phyloP scores from a whole-genome alignment of 495 filamentous ascomycete species.

The Penicillium nucicola region DNA sequence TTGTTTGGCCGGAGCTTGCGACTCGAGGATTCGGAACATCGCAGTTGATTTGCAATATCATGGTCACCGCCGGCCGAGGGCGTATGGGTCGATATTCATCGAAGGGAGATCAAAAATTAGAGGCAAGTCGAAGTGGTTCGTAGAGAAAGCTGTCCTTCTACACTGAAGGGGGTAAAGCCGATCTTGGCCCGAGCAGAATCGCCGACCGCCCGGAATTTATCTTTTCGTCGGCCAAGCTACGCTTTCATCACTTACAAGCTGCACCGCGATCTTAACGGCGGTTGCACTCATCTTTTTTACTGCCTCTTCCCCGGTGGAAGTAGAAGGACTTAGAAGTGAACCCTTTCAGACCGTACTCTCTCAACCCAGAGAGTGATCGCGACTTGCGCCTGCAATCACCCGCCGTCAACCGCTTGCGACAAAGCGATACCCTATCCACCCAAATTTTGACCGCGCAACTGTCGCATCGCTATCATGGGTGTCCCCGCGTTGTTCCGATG shows the following conservation, averaged over 20 bases:
- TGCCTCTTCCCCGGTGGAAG: not conserved
- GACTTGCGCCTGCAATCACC: not conserved
- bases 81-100: slow-evolving; percentile 29
- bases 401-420: slow-evolving; percentile 1
- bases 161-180: slow-evolving; percentile 18
- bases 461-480: slow-evolving; percentile 66
- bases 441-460: not conserved
- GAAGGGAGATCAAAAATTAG: slow-evolving; percentile 15
- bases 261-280: slow-evolving; percentile 17
- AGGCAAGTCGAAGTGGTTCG: not conserved
- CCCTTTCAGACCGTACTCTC: too few species aligned
- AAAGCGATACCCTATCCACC: not conserved
- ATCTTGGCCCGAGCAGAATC: slow-evolving; percentile 16
- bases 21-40: slow-evolving; percentile 85
- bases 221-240: slow-evolving; percentile 21
- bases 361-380: not conserved
- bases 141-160: slow-evolving; percentile 23
- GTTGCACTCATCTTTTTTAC: slow-evolving; percentile 6
- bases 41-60: slow-evolving; percentile 41
- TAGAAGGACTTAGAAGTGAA: not conserved
- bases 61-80: slow-evolving; percentile 40
- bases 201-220: slow-evolving; percentile 25
- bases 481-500: slow-evolving; percentile 91
- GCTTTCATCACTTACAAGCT: slow-evolving; percentile 4
- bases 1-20: slow-evolving; percentile 91